Evolutionary conservation across 768 basidiomycete genomes (phyloP).

Genomic region (Termitomyces sp.): DNA sequence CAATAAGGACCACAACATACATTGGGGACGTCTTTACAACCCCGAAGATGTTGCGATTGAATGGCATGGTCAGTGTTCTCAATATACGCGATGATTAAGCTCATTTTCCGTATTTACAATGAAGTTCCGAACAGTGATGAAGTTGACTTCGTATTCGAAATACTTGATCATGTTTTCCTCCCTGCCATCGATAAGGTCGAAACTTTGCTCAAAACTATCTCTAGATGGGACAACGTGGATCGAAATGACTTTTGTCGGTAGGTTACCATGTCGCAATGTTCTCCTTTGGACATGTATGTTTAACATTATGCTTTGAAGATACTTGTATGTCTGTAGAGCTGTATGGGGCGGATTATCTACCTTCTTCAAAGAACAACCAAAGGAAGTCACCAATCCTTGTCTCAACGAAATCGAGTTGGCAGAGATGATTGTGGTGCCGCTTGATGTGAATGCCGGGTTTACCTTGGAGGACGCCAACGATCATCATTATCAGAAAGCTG

Average conservation of each 20-base stretch:
- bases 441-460: slow-evolving; percentile 72
- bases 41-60: slow-evolving; percentile 75
- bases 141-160: slow-evolving; percentile 72
- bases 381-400: slow-evolving; percentile 53
- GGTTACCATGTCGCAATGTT: slow-evolving; percentile 13
- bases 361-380: slow-evolving; percentile 52
- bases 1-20: slow-evolving; percentile 51
- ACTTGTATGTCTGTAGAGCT: slow-evolving; percentile 66
- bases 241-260: slow-evolving; percentile 86
- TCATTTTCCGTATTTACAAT: slow-evolving; percentile 5
- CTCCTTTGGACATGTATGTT: not conserved
- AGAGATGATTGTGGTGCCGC: slow-evolving; percentile 61
- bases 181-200: slow-evolving; percentile 70
- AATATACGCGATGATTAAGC: not conserved
- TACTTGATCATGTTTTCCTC: slow-evolving; percentile 61
- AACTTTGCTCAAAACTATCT: slow-evolving; percentile 45
- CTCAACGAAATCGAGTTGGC: slow-evolving; percentile 61
- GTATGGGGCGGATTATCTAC: slow-evolving; percentile 76
- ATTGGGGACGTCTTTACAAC: slow-evolving; percentile 81
- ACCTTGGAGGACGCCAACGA: slow-evolving; percentile 69
- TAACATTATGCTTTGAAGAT: slow-evolving; percentile 28
- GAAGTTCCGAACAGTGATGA: slow-evolving; percentile 63
- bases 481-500: slow-evolving; percentile 63
- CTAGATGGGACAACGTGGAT: slow-evolving; percentile 57
- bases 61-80: slow-evolving; percentile 70